Conservation (phyloP, 495 filamentous ascomycete genomes). For the Annulohypoxylon maeteangense region DNA sequence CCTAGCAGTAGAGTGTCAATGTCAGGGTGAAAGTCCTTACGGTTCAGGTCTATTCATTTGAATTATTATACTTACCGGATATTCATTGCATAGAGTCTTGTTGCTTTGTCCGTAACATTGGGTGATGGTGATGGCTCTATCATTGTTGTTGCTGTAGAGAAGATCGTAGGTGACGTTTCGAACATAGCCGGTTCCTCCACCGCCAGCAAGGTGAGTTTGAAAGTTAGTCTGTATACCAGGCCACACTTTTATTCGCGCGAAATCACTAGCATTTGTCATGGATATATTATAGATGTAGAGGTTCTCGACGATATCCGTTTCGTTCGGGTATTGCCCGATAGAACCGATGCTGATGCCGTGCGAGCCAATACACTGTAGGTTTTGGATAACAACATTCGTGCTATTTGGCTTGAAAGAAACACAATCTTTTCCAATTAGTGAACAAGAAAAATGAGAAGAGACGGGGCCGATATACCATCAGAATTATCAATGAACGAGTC, state of each 20-base stretch:
- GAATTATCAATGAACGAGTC: constrained; percentile 75
- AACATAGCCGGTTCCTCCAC: constrained; percentile 51
- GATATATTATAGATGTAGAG: constrained; percentile 48
- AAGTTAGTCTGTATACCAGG: constrained; percentile 42
- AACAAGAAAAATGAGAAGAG: no score
- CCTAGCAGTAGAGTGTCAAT: constrained; percentile 15
- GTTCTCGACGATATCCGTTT: constrained; percentile 49
- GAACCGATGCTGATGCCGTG: constrained; percentile 50
- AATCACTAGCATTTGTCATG: constrained; percentile 47
- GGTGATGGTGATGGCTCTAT: constrained; percentile 68
- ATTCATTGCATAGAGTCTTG: constrained; percentile 37
- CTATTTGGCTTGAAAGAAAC: constrained; percentile 84
- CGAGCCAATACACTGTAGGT: constrained; percentile 75
- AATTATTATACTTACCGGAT: constrained; percentile 21
- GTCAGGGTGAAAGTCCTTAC: neutral
- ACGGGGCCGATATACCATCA: constrained; percentile 55
- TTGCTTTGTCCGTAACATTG: constrained; percentile 68
- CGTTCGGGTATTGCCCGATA: constrained; percentile 44
- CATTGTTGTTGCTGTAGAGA: constrained; percentile 66
- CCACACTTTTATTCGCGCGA: constrained; percentile 50
- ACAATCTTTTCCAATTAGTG: constrained; percentile 57
- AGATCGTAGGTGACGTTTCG: constrained; percentile 69
- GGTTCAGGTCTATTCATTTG: neutral
- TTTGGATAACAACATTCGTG: constrained; percentile 78
- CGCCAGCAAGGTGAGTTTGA: constrained; percentile 47